A percentile compares a stretch with the other conserved stretches of the same genome.
phyloP scores from a whole-genome alignment of 2,329 filamentous ascomycete genomes.

The Aspergillus clavatus region DNA sequence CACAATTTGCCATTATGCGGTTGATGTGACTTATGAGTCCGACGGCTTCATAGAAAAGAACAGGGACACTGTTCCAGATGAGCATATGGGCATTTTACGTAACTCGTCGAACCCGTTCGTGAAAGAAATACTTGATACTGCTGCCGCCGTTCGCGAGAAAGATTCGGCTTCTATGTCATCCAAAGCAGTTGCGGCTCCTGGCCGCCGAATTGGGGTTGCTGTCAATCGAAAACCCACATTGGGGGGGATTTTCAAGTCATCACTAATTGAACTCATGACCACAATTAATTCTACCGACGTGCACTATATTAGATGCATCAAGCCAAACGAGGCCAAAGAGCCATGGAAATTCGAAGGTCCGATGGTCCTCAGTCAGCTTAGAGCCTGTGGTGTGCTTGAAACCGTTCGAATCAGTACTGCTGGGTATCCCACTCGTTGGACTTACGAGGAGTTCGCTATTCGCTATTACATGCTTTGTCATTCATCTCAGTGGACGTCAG shows the following conservation, averaged over 20 bases:
- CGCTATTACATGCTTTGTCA: slow-evolving; percentile 97
- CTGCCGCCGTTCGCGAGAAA: slow-evolving; percentile 83
- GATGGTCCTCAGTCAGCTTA: slow-evolving; percentile 95
- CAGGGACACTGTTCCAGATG: slow-evolving; percentile 94
- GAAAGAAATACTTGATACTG: slow-evolving; percentile 75
- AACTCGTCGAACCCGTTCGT: slow-evolving; percentile 83
- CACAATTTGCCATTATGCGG: slow-evolving; percentile 95
- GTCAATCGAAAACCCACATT: slow-evolving; percentile 95
- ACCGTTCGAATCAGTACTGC: slow-evolving; percentile 97
- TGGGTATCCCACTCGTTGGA: slow-evolving; percentile 96
- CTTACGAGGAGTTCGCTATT: slow-evolving; percentile 95
- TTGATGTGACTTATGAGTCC: slow-evolving; percentile 97
- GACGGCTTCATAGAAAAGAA: slow-evolving; percentile 99
- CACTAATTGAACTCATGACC: slow-evolving; percentile 93
- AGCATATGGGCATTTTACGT: slow-evolving; percentile 90
- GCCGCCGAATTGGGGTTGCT: slow-evolving; percentile 83
- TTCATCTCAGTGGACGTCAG: slow-evolving; percentile 83
- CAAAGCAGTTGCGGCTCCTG: slow-evolving; percentile 65
- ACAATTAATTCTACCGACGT: slow-evolving; percentile 98
- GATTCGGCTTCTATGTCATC: slow-evolving; percentile 65
- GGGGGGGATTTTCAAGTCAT: slow-evolving; percentile 97
- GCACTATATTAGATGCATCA: slow-evolving; percentile 98
- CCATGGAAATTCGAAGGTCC: slow-evolving; percentile 98
- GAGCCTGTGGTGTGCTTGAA: slow-evolving; percentile 97
- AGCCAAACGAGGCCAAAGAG: slow-evolving; percentile 94